These are phyloP conservation scores for Phalaenopsis aphrodite DNA, from an alignment of 106 monocot species.

Conservation along the genomic window DNA sequence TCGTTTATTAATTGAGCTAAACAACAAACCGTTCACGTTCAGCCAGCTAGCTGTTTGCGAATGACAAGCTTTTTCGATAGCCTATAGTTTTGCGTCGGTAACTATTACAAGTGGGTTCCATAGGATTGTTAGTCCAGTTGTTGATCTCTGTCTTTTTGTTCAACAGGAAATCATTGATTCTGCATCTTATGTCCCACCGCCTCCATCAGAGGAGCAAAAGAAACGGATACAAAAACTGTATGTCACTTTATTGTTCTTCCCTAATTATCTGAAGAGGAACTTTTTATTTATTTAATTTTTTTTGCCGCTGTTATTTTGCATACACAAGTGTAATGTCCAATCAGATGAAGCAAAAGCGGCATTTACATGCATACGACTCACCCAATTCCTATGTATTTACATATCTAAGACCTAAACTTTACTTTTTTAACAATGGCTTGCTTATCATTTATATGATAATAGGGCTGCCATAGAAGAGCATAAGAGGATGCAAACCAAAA, in stretches of 20 bases:
- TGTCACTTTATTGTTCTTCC: constrained; percentile 8
- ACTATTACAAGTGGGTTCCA: not conserved
- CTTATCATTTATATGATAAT: constrained; percentile 5
- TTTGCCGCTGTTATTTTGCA: not conserved
- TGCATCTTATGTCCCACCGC: constrained; percentile 92
- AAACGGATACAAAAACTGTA: constrained; percentile 91
- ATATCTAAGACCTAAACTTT: not conserved
- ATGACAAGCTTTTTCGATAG: too few species aligned
- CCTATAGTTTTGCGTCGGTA: not conserved
- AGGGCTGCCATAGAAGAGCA: constrained; percentile 78
- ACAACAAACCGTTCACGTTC: too few species aligned
- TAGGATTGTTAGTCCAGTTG: not conserved
- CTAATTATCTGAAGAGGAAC: not conserved
- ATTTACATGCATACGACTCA: not conserved
- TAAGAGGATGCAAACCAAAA: constrained; percentile 81
- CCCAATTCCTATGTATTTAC: too few species aligned
- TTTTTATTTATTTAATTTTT: not conserved
- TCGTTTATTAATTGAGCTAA: too few species aligned
- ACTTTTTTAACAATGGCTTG: not conserved
- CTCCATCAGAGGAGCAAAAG: constrained; percentile 97
- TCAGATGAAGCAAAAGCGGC: not conserved
- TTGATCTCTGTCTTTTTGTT: constrained; percentile 4
- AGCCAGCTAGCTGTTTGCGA: too few species aligned
- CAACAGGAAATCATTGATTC: constrained; percentile 84
- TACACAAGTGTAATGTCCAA: not conserved